Percentiles rank a stretch among this genome's conserved stretches.
phyloP scores from a whole-genome alignment of 208 protist species.

The Hexamita inflata region DNA sequence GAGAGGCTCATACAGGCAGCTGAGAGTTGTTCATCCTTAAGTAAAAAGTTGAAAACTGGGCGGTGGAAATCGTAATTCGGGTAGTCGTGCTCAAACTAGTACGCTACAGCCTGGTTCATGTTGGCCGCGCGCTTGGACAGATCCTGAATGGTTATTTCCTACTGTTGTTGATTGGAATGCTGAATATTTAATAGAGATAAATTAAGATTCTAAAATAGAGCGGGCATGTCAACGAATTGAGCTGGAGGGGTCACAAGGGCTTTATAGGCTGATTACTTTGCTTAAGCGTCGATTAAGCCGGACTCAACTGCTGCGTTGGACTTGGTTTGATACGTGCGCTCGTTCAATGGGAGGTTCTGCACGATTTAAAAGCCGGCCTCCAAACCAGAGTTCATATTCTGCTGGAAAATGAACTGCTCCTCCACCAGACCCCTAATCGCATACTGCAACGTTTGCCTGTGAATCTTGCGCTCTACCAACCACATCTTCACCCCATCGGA shows the following conservation, averaged over 20 bases:
- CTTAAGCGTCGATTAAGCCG: too few species aligned
- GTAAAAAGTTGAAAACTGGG: background rate
- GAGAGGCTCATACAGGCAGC: background rate
- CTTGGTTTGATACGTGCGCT: too few species aligned
- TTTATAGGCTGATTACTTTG: too few species aligned
- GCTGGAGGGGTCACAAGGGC: too few species aligned
- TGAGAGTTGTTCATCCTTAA: background rate
- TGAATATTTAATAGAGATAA: too few species aligned
- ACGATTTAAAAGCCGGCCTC: background rate
- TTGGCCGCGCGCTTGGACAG: background rate
- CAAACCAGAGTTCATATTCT: background rate
- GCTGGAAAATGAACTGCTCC: slow-evolving; percentile 1
- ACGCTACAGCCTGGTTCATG: background rate
- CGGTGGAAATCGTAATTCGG: slow-evolving; percentile 16
- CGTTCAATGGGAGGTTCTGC: background rate
- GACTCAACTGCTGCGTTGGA: too few species aligned
- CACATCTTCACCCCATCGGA: slow-evolving; percentile 5
- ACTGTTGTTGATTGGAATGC: too few species aligned
- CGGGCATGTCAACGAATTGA: too few species aligned
- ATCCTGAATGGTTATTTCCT: too few species aligned
- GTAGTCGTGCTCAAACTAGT: background rate
- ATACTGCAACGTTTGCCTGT: background rate
- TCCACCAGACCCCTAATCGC: background rate
- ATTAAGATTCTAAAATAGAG: too few species aligned
- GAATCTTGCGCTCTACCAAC: background rate